Conservation (phyloP, 768 basidiomycete species). For the Boletus pseudo-olivaceus region DNA sequence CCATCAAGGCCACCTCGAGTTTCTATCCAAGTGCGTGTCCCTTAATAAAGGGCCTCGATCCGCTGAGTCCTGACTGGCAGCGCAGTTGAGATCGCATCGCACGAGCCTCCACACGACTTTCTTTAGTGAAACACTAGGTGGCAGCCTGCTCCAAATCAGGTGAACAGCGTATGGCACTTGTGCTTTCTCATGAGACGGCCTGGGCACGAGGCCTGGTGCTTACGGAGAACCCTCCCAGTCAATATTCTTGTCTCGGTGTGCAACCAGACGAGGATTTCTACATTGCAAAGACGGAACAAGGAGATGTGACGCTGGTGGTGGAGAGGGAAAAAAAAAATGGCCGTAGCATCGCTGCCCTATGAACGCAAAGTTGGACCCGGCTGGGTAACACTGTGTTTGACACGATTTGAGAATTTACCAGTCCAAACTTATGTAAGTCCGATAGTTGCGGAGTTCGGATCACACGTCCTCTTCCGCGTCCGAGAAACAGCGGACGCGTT, state of each 20-base stretch:
- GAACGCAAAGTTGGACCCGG: not conserved
- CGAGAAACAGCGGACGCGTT: constrained; percentile 11
- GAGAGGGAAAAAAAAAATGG: not conserved
- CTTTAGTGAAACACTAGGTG: constrained; percentile 13
- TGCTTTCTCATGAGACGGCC: constrained; percentile 11
- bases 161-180: not conserved
- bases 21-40: constrained; percentile 12
- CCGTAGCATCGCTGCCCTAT: too few relatives aligned
- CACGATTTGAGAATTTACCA: not conserved
- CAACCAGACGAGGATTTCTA: not conserved
- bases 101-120: constrained; percentile 1
- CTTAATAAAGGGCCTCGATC: constrained; percentile 13
- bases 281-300: not conserved
- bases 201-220: constrained; percentile 3
- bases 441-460: constrained; percentile 28
- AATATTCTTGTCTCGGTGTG: not conserved
- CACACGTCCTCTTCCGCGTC: constrained; percentile 18
- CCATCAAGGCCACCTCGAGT: constrained; percentile 29
- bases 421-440: constrained; percentile 22
- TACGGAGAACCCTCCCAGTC: constrained; percentile 1
- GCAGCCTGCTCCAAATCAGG: constrained; percentile 4
- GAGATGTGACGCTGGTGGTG: not conserved
- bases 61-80: not conserved
- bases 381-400: not conserved
- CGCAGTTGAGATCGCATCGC: constrained; percentile 2